Evolutionary conservation across 345 rosid species (phyloP), one percentile per base, ranked within the genome.

Genomic region (Populus alba): DNA sequence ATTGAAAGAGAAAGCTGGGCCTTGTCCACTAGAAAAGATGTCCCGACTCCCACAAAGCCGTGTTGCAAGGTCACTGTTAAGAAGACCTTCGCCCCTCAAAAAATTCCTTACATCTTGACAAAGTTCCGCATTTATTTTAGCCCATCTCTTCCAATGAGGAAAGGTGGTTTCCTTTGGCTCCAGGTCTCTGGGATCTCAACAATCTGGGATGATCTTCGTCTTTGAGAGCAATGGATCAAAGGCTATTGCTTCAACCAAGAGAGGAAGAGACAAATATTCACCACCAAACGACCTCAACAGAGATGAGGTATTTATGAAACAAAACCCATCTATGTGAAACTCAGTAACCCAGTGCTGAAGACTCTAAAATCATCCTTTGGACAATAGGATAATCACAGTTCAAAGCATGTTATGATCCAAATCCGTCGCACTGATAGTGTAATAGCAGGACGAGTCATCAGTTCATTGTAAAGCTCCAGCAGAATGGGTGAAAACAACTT

Each of bases 91-190:
- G 27, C 27, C 27, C 27, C 27, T 27, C 27, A 27, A 27, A 27
- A 27, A 27, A 27, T 27, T 27, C 27, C 27, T 27, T 27, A 27
- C 27, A 27, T 27, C 27, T 27, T 27, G 27, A 1, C 27, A 27
- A 27, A 27, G 27, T 27, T 27, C 27, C 27, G 27, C 27, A 27
- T 27, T 27, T 27, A 27, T 77, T 83, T 93, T 96, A 1, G 91
- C 98, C 94, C 94, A 95, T 83, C 86, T 81, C 87, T 89, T 93
- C 99, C 99, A 93, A 81, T 95, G 99, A 17, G 97, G 97, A 80
- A 95, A 93, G 47, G 53, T 68, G 33, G 78, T 80, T 73, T 87
- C 91, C 82, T 85, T 84, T n/a, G 87, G 76, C 57, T 3, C 73
- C 70, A 72, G 37, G 39, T 79, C 79, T 41, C 75, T 82, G 23